Base-by-base conservation (phyloP, 192 early-diverging fungal genomes). In the Helicostylum pulchrum region DNA sequence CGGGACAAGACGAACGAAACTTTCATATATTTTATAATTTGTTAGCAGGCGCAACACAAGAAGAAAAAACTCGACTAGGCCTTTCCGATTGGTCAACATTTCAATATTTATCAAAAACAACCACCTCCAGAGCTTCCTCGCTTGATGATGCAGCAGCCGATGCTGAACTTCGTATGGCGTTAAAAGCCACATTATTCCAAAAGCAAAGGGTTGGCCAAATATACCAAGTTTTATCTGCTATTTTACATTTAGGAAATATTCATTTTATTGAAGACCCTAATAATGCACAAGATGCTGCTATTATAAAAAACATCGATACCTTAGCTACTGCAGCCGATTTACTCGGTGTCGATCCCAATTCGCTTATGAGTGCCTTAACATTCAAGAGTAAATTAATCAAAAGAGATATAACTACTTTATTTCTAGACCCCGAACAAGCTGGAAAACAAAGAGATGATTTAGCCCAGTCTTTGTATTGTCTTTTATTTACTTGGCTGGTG, bases 21-120 rank as follows among this genome's bases (percentile, higher is more conserved):
- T 99, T 95, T 80, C 92, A 98, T 74, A 87, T 97, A 43, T 94
- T 99, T 70, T 95, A 99, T 81, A 88, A 91, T 66, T 73, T 99
- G 32, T 83, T 97, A 6, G 85, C 94, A 21, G 97, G 95, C 23
- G 83, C 81, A 2, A 80, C 87, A 20, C 63, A 76, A 23, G 88
- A 93, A 62, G 94, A 98, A 76, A 89, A 85, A 62, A 54, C 82
- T n/a, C 78, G 85, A 67, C 84, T 90, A 53, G 86, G 86, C 47
- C 80, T 99, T 10, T 83, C 86, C 5, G 86, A 93, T 43, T 77
- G 77, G 32, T 77, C 76, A 19, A 67, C 78, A 59, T 83, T 84
- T 71, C 73, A 79, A 63, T 81, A 85, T 67, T 78, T 81, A 59
- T 72, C 82, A 56, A 74, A 80, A 61, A 76, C 80, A 47, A 43